A percentile compares a stretch with the other conserved stretches of the same genome.
Evolutionary conservation across 179 eudicot species (phyloP).

Genomic region (Actinidia polygama): DNA sequence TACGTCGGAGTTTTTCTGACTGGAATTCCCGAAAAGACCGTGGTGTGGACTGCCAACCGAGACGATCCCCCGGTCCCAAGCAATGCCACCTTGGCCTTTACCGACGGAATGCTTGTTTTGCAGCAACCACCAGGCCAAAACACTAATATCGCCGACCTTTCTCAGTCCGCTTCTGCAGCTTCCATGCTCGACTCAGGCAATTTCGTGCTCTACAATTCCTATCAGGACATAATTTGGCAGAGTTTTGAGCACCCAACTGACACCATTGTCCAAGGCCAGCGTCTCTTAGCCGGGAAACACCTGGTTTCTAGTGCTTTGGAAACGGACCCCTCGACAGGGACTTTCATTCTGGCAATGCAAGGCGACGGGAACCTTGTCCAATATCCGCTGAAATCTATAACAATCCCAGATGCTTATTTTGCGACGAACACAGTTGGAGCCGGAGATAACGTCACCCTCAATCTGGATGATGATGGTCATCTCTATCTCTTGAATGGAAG

Average conservation of each 20-base stretch:
- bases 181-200: constrained; percentile 32
- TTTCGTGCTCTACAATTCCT: constrained; percentile 21
- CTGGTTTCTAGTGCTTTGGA: constrained; percentile 19
- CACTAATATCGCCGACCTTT: neutral
- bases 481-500: neutral
- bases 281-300: neutral
- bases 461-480: constrained; percentile 16
- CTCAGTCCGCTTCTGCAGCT: neutral
- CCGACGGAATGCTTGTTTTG: constrained; percentile 18
- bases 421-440: neutral
- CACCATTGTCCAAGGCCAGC: constrained; percentile 25
- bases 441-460: constrained; percentile 1
- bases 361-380: neutral
- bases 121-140: neutral
- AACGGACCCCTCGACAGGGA: constrained; percentile 9
- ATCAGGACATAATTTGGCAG: neutral
- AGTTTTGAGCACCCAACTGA: neutral
- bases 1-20: constrained; percentile 27
- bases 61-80: neutral
- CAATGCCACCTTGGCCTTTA: neutral
- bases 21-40: constrained; percentile 21
- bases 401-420: constrained; percentile 10
- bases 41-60: constrained; percentile 34
- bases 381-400: neutral
- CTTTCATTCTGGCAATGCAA: constrained; percentile 19